phyloP scores from a whole-genome alignment of 108 stramenopile species.

The Pseudonitzschia delicatissima region DNA sequence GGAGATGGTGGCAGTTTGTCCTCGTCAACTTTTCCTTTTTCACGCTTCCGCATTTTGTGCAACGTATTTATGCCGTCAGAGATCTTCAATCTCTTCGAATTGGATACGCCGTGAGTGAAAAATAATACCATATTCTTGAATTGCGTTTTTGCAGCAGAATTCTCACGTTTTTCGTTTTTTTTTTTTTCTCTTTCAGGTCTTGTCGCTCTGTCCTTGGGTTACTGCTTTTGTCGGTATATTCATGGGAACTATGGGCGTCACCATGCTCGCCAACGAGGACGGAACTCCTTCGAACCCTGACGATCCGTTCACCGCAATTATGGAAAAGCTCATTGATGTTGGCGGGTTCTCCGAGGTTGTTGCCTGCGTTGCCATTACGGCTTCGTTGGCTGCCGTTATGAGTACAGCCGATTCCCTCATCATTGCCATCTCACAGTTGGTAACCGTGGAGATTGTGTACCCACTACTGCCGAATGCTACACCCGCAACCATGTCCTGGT shows the following conservation, averaged over 20 bases:
- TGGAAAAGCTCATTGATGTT: conserved; percentile 27
- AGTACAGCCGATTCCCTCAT: conserved; percentile 45
- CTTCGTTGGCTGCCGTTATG: conserved; percentile 45
- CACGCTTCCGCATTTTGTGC: too few relatives aligned
- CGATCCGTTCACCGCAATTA: conserved; percentile 24
- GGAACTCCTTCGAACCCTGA: not conserved
- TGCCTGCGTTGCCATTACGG: conserved; percentile 32
- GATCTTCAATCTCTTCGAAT: too few relatives aligned
- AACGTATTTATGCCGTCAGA: too few relatives aligned
- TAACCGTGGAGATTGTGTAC: conserved; percentile 32
- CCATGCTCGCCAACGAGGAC: conserved; percentile 17
- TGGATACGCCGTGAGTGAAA: too few relatives aligned
- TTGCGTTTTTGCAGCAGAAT: too few relatives aligned
- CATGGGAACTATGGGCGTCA: conserved; percentile 36
- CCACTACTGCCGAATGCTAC: conserved; percentile 6
- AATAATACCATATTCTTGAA: too few relatives aligned
- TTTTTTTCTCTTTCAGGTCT: too few relatives aligned
- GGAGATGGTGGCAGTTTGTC: too few relatives aligned
- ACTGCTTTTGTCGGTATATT: conserved; percentile 34
- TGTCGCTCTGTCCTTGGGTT: conserved; percentile 24
- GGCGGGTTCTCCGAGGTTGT: conserved; percentile 23
- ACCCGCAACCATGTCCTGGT: not conserved
- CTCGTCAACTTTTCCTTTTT: too few relatives aligned
- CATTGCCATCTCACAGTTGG: conserved; percentile 37
- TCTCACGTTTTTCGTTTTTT: too few relatives aligned